Conservation (phyloP, 352 stramenopile species). For the Globisporangium iwayamae region DNA sequence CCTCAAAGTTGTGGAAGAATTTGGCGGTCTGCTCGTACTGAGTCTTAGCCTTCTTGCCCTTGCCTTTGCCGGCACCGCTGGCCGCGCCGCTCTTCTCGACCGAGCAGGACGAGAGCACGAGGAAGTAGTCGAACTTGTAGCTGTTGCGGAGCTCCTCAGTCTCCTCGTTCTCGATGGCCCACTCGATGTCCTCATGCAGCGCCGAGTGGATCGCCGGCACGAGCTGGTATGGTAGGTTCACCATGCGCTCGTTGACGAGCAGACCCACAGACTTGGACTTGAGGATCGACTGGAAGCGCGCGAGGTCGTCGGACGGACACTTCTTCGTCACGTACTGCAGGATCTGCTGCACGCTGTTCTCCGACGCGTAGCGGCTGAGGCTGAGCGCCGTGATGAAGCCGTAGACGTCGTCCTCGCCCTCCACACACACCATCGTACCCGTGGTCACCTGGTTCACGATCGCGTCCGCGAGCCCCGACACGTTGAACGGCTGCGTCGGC, state of each 20-base stretch:
- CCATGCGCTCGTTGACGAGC: slow-evolving; percentile 81
- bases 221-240: slow-evolving; percentile 85
- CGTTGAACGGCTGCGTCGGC: slow-evolving; percentile 71
- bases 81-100: slow-evolving; percentile 43
- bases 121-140: slow-evolving; percentile 83
- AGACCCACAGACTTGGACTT: slow-evolving; percentile 56
- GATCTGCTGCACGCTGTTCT: slow-evolving; percentile 68
- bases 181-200: slow-evolving; percentile 84
- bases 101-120: slow-evolving; percentile 66
- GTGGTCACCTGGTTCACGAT: slow-evolving; percentile 70
- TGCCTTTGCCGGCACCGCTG: slow-evolving; percentile 19
- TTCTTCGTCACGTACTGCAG: slow-evolving; percentile 77
- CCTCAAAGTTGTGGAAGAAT: slow-evolving; percentile 85
- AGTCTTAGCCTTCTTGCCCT: slow-evolving; percentile 76
- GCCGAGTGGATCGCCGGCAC: slow-evolving; percentile 76
- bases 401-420: slow-evolving; percentile 79
- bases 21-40: slow-evolving; percentile 62
- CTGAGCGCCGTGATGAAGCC: slow-evolving; percentile 84
- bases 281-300: slow-evolving; percentile 62
- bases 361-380: slow-evolving; percentile 44
- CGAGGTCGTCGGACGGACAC: slow-evolving; percentile 42
- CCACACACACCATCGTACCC: slow-evolving; percentile 79
- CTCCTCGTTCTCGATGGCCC: slow-evolving; percentile 73
- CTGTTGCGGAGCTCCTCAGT: slow-evolving; percentile 54
- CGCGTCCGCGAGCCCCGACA: slow-evolving; percentile 74